A percentile compares a stretch with the other conserved stretches of the same genome.
Evolutionary conservation across 345 rosid genomes (phyloP).

Genomic region (Trapa bicornis): DNA sequence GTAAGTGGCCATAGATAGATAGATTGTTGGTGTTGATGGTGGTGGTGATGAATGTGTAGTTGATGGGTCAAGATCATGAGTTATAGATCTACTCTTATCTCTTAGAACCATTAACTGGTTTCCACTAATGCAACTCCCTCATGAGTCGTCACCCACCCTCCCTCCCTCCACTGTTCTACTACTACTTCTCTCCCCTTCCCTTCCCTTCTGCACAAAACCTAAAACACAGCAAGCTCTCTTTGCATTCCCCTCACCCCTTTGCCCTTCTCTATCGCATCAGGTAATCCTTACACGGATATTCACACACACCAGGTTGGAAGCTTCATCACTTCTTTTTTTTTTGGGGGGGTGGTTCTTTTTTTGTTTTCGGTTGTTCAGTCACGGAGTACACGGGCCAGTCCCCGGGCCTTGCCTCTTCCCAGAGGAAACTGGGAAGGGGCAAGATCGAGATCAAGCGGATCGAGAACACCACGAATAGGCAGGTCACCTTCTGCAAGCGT

Average conservation of each 20-base stretch:
- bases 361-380: not conserved
- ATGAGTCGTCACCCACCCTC: not conserved
- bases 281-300: not conserved
- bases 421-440: slow-evolving; percentile 55
- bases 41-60: not conserved
- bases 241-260: no score
- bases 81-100: no score
- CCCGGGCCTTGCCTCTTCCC: slow-evolving; percentile 34
- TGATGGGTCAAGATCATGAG: slow-evolving; percentile 26
- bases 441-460: slow-evolving; percentile 75
- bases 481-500: slow-evolving; percentile 80
- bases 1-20: no score
- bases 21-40: no score
- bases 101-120: not conserved
- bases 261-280: not conserved
- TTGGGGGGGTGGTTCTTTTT: no score
- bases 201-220: not conserved
- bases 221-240: not conserved
- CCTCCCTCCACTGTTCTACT: not conserved
- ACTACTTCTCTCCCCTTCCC: not conserved
- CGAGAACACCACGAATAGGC: slow-evolving; percentile 70
- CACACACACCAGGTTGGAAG: not conserved
- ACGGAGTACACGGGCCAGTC: slow-evolving; percentile 44
- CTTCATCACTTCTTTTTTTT: not conserved
- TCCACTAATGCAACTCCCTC: not conserved